These are phyloP conservation scores for Aspergillus sclerotialis DNA, from an alignment of 2,329 filamentous ascomycete genomes.

Conservation along the genomic window DNA sequence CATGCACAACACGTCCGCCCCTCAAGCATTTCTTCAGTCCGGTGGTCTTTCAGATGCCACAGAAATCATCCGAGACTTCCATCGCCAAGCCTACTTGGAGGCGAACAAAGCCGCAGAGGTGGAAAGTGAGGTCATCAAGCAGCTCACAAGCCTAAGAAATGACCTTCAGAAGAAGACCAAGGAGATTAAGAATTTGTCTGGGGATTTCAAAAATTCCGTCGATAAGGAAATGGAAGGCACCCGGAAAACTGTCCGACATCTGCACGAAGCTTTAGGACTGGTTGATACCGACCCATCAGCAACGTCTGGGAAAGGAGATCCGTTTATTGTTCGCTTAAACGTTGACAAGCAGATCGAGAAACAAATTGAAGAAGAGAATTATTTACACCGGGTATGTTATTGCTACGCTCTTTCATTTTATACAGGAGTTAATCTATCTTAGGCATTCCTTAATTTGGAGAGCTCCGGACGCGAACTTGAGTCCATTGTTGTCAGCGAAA, in stretches of 20 bases:
- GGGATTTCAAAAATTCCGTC: constrained; percentile 95
- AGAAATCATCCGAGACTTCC: constrained; percentile 71
- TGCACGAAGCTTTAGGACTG: constrained; percentile 76
- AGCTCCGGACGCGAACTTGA: constrained; percentile 91
- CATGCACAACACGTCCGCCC: constrained; percentile 70
- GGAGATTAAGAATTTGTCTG: constrained; percentile 88
- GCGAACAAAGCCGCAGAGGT: constrained; percentile 85
- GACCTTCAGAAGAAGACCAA: constrained; percentile 96
- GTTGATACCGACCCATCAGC: constrained; percentile 69
- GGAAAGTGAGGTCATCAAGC: constrained; percentile 82
- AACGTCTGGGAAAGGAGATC: constrained; percentile 81
- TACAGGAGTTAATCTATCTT: neutral
- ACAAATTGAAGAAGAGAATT: constrained; percentile 96
- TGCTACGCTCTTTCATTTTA: neutral
- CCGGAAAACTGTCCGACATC: constrained; percentile 65
- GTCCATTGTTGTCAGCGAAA: constrained; percentile 92
- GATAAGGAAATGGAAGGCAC: constrained; percentile 91
- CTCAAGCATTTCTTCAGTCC: constrained; percentile 67
- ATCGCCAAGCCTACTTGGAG: constrained; percentile 71
- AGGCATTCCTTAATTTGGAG: constrained; percentile 93
- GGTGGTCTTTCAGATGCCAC: constrained; percentile 85
- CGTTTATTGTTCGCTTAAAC: constrained; percentile 75
- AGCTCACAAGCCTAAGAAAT: constrained; percentile 74
- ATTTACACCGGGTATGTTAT: constrained; percentile 73
- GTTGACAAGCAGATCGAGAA: constrained; percentile 87